Evolutionary conservation across 2,329 filamentous ascomycete species (phyloP).

Genomic region (Mycogone perniciosa): DNA sequence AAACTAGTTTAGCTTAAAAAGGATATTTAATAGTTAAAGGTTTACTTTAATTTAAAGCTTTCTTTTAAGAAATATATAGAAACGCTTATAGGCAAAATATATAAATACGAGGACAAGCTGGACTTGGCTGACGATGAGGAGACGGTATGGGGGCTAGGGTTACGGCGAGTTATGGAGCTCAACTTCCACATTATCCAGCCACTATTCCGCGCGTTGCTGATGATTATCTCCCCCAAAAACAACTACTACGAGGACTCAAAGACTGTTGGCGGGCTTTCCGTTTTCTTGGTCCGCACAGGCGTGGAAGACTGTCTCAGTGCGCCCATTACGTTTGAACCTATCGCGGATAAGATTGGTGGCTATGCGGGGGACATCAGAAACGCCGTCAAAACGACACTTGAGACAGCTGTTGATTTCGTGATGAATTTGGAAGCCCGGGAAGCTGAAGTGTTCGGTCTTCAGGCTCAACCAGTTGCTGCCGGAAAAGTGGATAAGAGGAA

Average conservation of each 20-base stretch:
- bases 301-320: conserved; percentile 10
- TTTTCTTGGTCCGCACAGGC: conserved; percentile 1
- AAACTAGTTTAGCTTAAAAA: no score
- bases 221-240: neutral
- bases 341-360: neutral
- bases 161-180: no score
- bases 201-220: neutral
- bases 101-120: neutral
- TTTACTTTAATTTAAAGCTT: no score
- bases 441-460: conserved; percentile 10
- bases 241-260: neutral
- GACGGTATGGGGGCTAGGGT: no score
- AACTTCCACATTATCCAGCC: conserved; percentile 1
- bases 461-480: neutral
- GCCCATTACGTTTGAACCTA: conserved; percentile 13
- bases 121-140: neutral
- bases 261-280: neutral
- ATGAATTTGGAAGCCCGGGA: conserved; percentile 12
- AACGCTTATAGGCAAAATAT: no score
- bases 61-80: no score
- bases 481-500: neutral
- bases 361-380: neutral
- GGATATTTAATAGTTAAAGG: no score
- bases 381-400: conserved; percentile 5
- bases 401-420: conserved; percentile 11